These are phyloP conservation scores for Penicillium dipodomyicola DNA, from an alignment of 495 filamentous ascomycete genomes.

Conservation along the genomic window DNA sequence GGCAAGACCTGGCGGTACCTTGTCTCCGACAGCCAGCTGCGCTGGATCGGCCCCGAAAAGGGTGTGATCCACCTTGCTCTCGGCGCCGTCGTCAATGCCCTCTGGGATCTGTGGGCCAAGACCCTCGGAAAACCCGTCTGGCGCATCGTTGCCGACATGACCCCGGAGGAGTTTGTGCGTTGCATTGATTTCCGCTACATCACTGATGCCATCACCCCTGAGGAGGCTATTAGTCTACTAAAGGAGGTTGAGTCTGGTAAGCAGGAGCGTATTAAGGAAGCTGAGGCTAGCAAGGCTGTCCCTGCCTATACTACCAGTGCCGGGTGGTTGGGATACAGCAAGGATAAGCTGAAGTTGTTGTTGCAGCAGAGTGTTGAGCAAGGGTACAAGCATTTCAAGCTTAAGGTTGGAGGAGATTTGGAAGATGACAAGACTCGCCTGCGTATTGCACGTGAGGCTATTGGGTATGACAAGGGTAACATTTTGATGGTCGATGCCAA, in stretches of 20 bases:
- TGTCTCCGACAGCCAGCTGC: conserved; percentile 82
- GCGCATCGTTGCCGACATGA: conserved; percentile 87
- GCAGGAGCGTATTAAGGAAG: conserved; percentile 64
- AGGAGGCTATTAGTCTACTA: conserved; percentile 75
- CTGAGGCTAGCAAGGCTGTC: conserved; percentile 66
- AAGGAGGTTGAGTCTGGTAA: conserved; percentile 61
- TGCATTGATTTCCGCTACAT: conserved; percentile 95
- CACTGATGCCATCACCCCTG: conserved; percentile 85
- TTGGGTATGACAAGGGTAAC: conserved; percentile 84
- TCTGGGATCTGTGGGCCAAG: conserved; percentile 97
- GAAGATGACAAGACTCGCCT: conserved; percentile 69
- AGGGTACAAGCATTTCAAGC: conserved; percentile 87
- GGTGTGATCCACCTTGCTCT: conserved; percentile 92
- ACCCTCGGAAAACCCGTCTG: conserved; percentile 82
- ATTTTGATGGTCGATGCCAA: conserved; percentile 95
- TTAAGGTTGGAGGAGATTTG: conserved; percentile 78
- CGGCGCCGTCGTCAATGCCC: conserved; percentile 84
- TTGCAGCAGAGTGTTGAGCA: conserved; percentile 67
- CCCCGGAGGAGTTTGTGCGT: conserved; percentile 76
- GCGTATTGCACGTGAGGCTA: conserved; percentile 71
- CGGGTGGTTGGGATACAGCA: conserved; percentile 90
- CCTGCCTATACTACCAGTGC: conserved; percentile 90
- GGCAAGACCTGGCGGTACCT: conserved; percentile 88
- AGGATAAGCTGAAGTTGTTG: conserved; percentile 75
- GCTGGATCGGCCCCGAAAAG: conserved; percentile 96